phyloP scores from a whole-genome alignment of 495 filamentous ascomycete species.

The Hypoxylon subgilvum region DNA sequence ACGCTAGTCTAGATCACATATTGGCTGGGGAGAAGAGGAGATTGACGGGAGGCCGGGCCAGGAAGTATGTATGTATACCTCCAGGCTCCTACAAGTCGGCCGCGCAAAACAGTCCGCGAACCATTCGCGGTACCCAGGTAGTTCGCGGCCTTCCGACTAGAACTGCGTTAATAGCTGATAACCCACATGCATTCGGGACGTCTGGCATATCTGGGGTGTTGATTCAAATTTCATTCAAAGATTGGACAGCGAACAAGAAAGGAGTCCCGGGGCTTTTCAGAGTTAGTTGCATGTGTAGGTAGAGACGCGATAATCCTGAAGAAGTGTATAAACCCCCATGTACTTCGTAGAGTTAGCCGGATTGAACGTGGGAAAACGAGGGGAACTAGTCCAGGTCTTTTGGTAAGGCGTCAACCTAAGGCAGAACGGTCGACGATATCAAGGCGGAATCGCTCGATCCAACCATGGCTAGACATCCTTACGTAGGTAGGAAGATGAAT shows the following conservation, averaged over 20 bases:
- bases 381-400: slow-evolving; percentile 5
- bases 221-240: neutral
- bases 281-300: neutral
- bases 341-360: neutral
- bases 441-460: slow-evolving; percentile 19
- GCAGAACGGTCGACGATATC: slow-evolving; percentile 16
- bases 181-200: neutral
- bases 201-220: slow-evolving; percentile 1
- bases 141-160: slow-evolving; percentile 10
- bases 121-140: slow-evolving; percentile 7
- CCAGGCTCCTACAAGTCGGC: neutral
- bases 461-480: neutral
- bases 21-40: neutral
- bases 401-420: slow-evolving; percentile 25
- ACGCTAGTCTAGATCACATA: neutral
- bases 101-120: slow-evolving; percentile 18
- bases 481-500: neutral
- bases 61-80: neutral
- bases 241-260: slow-evolving; percentile 5
- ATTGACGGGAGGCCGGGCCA: neutral
- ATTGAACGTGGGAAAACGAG: slow-evolving; percentile 6
- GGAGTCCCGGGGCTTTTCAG: neutral
- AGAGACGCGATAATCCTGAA: neutral
- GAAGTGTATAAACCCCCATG: slow-evolving; percentile 28
- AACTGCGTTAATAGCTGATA: neutral